Base-by-base conservation (phyloP, 2,329 filamentous ascomycete species). In the Ceratocystiopsis brevicomis region DNA sequence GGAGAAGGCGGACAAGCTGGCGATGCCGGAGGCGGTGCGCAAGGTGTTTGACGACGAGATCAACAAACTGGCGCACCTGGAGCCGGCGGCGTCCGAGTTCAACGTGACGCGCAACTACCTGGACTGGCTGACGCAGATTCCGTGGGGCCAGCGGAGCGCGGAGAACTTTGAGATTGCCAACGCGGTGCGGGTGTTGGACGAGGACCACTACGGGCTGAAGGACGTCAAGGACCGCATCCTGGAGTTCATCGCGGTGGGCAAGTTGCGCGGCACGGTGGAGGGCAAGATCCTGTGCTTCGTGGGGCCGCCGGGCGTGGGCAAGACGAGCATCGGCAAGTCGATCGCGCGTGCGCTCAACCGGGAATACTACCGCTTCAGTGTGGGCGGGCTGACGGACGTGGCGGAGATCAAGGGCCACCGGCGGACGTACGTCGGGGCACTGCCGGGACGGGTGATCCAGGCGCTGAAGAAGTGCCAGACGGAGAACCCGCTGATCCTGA, bases 31-130 rank as follows among this genome's bases (percentile, higher is more conserved):
- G 44, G 81, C 81, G 2, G 90, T 98, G 38, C 85, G 85, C 58
- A 96, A 95, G 63, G 87, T 96, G 3, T 98, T 98, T 54, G 90
- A 98, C 45, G 90, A 98, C 57, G 90, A 98, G 61, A 72, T 98
- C 53, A 95, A 92, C 67, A 98, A 98, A 66, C 73, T 98, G 38
- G 84, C 86, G 10, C 87, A 95, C 57, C 70, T 98, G 6, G 92
- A 98, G 59, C 84, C 90, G 19, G 87, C 87, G 12, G 90, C 90
- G 4, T 96, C 88, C 1, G 90, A 98, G 59, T 98, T 96, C 61
- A 98, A 98, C 53, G 92, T 98, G 38, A 98, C 90, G 18, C 73
- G 92, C 48, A 98, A 98, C 61, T 98, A 98, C 60, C 69, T 98
- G 35, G 92, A 98, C 62, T 98, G 92, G 90, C 71, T 98, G 37